A percentile compares a stretch with the other conserved stretches of the same genome.
Conservation (phyloP, 495 filamentous ascomycete species). For the Penicillium manginii region DNA sequence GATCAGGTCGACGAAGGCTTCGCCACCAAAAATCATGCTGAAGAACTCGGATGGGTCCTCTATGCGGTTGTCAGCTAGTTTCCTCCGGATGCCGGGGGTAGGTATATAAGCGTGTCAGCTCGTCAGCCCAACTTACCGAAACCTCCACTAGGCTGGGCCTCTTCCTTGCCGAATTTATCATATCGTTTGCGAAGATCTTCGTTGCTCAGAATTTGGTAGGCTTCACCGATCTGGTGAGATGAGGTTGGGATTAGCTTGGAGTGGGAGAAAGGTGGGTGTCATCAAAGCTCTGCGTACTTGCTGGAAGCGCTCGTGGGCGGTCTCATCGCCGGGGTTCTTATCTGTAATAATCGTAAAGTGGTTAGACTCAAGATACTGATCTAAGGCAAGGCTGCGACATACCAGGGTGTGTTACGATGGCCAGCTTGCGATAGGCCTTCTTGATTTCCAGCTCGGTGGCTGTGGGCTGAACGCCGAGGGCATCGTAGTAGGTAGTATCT, state of each 20-base stretch:
- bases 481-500: constrained; percentile 89
- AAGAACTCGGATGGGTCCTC: constrained; percentile 98
- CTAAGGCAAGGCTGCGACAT: constrained; percentile 10
- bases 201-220: constrained; percentile 95
- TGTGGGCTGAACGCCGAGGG: constrained; percentile 81
- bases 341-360: constrained; percentile 52
- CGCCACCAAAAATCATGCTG: constrained; percentile 96
- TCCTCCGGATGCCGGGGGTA: background rate
- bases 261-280: too few relatives aligned
- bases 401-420: constrained; percentile 79
- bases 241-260: background rate
- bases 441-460: constrained; percentile 97
- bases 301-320: constrained; percentile 93
- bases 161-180: constrained; percentile 95
- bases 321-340: constrained; percentile 97
- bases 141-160: constrained; percentile 81
- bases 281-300: constrained; percentile 49
- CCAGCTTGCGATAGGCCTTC: constrained; percentile 97
- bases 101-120: background rate
- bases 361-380: background rate
- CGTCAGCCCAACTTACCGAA: constrained; percentile 62
- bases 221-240: constrained; percentile 78
- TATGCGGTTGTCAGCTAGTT: constrained; percentile 25
- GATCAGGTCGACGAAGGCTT: constrained; percentile 90
- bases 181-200: constrained; percentile 84